A percentile compares a stretch with the other conserved stretches of the same genome.
Conservation (phyloP, 2,329 filamentous ascomycete genomes). For the Fusarium chuoi region DNA sequence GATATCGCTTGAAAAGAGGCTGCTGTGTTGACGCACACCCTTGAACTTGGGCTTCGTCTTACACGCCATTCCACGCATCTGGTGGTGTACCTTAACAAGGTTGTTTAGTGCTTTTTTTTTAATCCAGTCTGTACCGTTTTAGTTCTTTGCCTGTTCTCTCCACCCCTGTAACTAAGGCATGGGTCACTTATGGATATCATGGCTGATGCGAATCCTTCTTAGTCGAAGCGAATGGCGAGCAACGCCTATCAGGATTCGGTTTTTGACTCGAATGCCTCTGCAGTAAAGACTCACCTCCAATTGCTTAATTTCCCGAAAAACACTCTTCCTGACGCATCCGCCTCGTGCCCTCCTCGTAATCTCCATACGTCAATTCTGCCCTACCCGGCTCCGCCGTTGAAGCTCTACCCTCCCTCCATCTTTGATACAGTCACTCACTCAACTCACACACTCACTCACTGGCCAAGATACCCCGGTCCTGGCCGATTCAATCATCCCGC, state of each 20-base stretch:
- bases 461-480: slow-evolving; percentile 26
- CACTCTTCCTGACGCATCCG: slow-evolving; percentile 7
- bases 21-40: slow-evolving; percentile 11
- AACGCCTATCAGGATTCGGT: not conserved
- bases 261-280: not conserved
- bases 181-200: not conserved
- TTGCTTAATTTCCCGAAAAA: slow-evolving; percentile 6
- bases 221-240: slow-evolving; percentile 1
- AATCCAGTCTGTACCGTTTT: slow-evolving; percentile 1
- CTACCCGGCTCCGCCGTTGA: slow-evolving; percentile 29
- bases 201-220: slow-evolving; percentile 24
- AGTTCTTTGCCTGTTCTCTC: not conserved
- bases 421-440: slow-evolving; percentile 18
- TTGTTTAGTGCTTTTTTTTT: not conserved
- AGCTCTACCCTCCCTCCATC: slow-evolving; percentile 24
- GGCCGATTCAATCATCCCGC: slow-evolving; percentile 40
- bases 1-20: slow-evolving; percentile 25
- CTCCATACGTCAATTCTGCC: slow-evolving; percentile 41
- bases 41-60: not conserved
- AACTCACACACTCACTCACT: slow-evolving; percentile 14
- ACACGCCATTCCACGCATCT: slow-evolving; percentile 11
- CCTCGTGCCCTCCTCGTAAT: slow-evolving; percentile 39
- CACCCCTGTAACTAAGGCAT: slow-evolving; percentile 4
- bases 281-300: slow-evolving; percentile 15
- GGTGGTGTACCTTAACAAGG: slow-evolving; percentile 1